Percentiles rank a stretch among this genome's conserved stretches.
These are phyloP conservation scores for Chlorociboria aeruginascens DNA, from an alignment of 495 filamentous ascomycete species.

Conservation along the genomic window DNA sequence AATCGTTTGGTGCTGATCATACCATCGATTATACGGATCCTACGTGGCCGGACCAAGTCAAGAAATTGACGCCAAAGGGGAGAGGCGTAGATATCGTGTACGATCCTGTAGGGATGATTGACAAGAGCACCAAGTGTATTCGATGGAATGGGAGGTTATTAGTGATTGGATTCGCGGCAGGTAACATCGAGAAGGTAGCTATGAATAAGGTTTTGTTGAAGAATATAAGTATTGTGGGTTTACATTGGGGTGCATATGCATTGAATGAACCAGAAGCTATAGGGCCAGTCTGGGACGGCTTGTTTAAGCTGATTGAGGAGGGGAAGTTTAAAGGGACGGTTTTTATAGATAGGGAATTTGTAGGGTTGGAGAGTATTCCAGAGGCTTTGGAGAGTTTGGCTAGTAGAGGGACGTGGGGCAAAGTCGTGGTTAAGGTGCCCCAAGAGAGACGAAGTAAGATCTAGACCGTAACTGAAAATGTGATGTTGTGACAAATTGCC, in stretches of 20 bases:
- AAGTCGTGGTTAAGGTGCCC: slow-evolving; percentile 86
- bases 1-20: slow-evolving; percentile 72
- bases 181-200: slow-evolving; percentile 80
- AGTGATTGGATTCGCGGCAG: slow-evolving; percentile 84
- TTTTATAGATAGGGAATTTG: slow-evolving; percentile 70
- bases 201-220: slow-evolving; percentile 88
- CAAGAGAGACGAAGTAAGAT: slow-evolving; percentile 47
- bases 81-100: slow-evolving; percentile 81
- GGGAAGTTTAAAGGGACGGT: slow-evolving; percentile 75
- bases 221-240: slow-evolving; percentile 81
- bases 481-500: too few species aligned
- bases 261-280: slow-evolving; percentile 60
- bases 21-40: slow-evolving; percentile 59
- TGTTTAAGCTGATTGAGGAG: slow-evolving; percentile 62
- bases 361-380: slow-evolving; percentile 69
- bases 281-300: slow-evolving; percentile 63
- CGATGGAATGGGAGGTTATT: slow-evolving; percentile 84
- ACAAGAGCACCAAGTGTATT: slow-evolving; percentile 71
- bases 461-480: slow-evolving; percentile 15
- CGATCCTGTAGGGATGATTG: slow-evolving; percentile 82
- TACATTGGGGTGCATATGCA: slow-evolving; percentile 86
- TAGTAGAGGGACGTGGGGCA: slow-evolving; percentile 80
- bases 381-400: slow-evolving; percentile 68
- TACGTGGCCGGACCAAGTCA: slow-evolving; percentile 69
- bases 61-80: slow-evolving; percentile 57